Percentiles rank a stretch among this genome's conserved stretches.
Evolutionary conservation across 768 basidiomycete genomes (phyloP).

Genomic region (Phanerochaete sordida): DNA sequence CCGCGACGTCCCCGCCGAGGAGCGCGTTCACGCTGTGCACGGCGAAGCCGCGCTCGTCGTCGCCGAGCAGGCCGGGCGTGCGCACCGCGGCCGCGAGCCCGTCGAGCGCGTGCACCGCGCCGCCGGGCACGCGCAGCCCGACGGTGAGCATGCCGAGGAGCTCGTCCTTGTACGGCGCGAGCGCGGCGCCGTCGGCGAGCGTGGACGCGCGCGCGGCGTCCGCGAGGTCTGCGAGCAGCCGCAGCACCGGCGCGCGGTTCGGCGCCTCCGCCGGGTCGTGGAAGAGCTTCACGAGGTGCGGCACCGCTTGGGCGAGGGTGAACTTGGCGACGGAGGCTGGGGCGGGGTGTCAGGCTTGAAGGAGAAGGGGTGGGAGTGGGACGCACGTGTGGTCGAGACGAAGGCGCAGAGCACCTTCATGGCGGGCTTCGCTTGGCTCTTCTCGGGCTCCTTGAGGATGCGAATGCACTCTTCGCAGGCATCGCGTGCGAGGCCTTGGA

Average conservation of each 20-base stretch:
- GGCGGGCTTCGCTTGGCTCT: conserved; percentile 85
- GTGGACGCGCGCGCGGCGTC: conserved; percentile 47
- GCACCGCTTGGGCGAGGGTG: conserved; percentile 63
- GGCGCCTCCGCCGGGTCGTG: conserved; percentile 64
- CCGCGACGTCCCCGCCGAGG: conserved; percentile 44
- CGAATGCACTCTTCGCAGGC: conserved; percentile 79
- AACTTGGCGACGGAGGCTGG: conserved; percentile 67
- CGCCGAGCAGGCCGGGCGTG: conserved; percentile 56
- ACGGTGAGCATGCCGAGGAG: conserved; percentile 61
- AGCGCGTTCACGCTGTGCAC: conserved; percentile 75
- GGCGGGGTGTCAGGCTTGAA: neutral
- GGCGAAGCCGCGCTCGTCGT: conserved; percentile 75
- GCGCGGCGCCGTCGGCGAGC: conserved; percentile 24
- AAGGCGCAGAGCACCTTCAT: conserved; percentile 79
- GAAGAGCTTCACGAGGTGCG: conserved; percentile 77
- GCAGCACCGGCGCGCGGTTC: conserved; percentile 62
- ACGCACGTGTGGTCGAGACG: conserved; percentile 75
- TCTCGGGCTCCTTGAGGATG: conserved; percentile 86
- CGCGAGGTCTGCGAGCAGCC: conserved; percentile 65
- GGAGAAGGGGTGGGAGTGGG: conserved; percentile 4
- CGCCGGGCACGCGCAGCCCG: conserved; percentile 48
- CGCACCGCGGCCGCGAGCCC: conserved; percentile 66
- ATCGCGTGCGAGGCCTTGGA: conserved; percentile 60
- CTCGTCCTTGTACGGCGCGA: conserved; percentile 71
- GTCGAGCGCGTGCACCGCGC: conserved; percentile 57